Conservation (phyloP, 129 eudicot genomes). For the Solidago caesia region DNA sequence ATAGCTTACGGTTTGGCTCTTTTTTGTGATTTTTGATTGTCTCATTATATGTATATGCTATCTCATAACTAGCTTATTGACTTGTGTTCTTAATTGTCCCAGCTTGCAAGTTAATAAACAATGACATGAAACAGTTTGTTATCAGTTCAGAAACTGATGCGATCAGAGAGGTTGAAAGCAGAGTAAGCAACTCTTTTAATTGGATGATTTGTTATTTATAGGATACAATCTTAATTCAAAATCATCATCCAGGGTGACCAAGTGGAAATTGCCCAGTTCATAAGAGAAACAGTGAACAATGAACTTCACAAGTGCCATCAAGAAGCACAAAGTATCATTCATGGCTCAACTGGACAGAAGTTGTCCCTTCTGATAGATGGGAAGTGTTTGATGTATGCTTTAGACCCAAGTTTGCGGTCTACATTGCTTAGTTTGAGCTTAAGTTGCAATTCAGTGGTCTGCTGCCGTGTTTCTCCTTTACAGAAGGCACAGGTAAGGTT, state of each 20-base stretch:
- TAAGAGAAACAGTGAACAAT: constrained; percentile 66
- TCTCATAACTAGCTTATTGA: constrained; percentile 13
- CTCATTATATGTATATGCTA: not conserved
- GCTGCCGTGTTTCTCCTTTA: constrained; percentile 97
- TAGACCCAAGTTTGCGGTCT: constrained; percentile 81
- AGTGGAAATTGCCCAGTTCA: constrained; percentile 90
- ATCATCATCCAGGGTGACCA: constrained; percentile 72
- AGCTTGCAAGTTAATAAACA: constrained; percentile 94
- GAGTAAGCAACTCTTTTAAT: constrained; percentile 42
- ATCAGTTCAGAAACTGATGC: constrained; percentile 97
- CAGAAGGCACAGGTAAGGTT: constrained; percentile 86
- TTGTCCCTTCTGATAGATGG: constrained; percentile 90
- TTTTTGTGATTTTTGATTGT: constrained; percentile 8
- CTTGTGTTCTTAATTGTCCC: constrained; percentile 28
- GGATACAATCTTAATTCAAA: not conserved
- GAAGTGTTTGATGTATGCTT: constrained; percentile 93
- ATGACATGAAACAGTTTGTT: constrained; percentile 91
- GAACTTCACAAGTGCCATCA: constrained; percentile 69
- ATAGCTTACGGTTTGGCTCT: constrained; percentile 76
- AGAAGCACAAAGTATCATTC: constrained; percentile 68
- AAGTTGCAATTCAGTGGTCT: constrained; percentile 88
- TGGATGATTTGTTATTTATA: constrained; percentile 23
- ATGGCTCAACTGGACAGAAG: constrained; percentile 57
- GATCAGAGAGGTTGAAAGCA: constrained; percentile 84
- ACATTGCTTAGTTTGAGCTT: constrained; percentile 82